Conservation (phyloP, 2,329 filamentous ascomycete genomes). For the Nemania abortiva region DNA sequence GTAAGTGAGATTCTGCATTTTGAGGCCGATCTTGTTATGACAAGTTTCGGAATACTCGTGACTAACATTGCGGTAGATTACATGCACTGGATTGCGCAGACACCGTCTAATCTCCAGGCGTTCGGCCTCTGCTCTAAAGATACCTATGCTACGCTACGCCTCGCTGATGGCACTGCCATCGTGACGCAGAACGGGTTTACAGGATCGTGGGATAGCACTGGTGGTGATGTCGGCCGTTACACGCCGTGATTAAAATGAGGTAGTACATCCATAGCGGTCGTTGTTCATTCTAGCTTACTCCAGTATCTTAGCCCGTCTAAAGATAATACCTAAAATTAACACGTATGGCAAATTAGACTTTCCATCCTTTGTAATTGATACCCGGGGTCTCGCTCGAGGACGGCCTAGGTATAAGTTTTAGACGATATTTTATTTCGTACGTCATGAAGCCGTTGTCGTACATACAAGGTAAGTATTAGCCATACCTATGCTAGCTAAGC, state of each 20-base stretch:
- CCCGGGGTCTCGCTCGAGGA: neutral
- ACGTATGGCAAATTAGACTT: neutral
- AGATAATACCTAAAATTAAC: no score
- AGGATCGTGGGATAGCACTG: constrained; percentile 52
- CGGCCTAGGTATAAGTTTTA: neutral
- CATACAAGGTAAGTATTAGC: neutral
- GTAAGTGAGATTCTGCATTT: constrained; percentile 40
- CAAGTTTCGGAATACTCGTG: neutral
- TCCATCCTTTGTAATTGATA: neutral
- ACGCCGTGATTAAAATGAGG: constrained; percentile 46
- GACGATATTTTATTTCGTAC: neutral
- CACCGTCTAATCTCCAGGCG: constrained; percentile 55
- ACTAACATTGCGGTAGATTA: constrained; percentile 45
- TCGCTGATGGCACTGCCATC: constrained; percentile 54
- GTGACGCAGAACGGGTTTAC: constrained; percentile 51
- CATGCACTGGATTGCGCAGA: constrained; percentile 57
- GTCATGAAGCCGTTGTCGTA: no score
- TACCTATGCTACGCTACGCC: constrained; percentile 51
- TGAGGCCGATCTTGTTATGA: neutral
- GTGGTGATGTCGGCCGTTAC: constrained; percentile 55
- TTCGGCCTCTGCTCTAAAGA: constrained; percentile 59
- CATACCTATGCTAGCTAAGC: neutral
- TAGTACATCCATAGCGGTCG: neutral
- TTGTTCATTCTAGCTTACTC: neutral
- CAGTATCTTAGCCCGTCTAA: neutral